Evolutionary conservation across 2,329 filamentous ascomycete genomes (phyloP).

Genomic region (Sporothrix pseudoabietina): DNA sequence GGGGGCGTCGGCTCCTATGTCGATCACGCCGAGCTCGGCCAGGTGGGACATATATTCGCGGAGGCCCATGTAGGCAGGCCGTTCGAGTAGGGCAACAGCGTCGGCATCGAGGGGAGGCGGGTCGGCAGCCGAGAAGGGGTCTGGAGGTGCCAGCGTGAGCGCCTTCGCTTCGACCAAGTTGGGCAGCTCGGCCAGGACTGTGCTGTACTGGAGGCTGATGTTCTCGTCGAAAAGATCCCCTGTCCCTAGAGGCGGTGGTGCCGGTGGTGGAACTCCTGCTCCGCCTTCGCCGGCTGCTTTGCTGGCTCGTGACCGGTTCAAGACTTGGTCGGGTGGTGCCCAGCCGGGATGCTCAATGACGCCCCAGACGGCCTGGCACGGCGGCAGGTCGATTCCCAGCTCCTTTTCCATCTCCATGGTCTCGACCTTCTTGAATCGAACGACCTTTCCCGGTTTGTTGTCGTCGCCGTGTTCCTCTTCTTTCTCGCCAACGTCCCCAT

Average conservation of each 20-base stretch:
- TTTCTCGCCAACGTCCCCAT: background rate
- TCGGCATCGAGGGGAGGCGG: slow-evolving; percentile 62
- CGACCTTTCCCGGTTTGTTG: background rate
- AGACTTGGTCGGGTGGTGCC: slow-evolving; percentile 67
- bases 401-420: slow-evolving; percentile 35
- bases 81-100: slow-evolving; percentile 70
- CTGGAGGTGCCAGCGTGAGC: slow-evolving; percentile 74
- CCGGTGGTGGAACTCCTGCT: background rate
- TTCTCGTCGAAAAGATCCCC: slow-evolving; percentile 55
- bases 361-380: slow-evolving; percentile 68
- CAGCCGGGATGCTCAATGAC: slow-evolving; percentile 85
- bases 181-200: slow-evolving; percentile 80
- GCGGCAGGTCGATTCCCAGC: slow-evolving; percentile 53
- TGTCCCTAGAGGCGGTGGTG: background rate
- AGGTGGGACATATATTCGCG: slow-evolving; percentile 78
- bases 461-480: background rate
- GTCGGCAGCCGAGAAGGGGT: slow-evolving; percentile 45
- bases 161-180: slow-evolving; percentile 91
- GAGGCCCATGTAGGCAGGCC: slow-evolving; percentile 70
- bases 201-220: slow-evolving; percentile 78
- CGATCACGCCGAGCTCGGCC: slow-evolving; percentile 64
- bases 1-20: slow-evolving; percentile 34
- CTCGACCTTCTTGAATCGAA: slow-evolving; percentile 32
- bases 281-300: background rate
- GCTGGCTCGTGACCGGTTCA: background rate